Base-by-base conservation (phyloP, 2,329 filamentous ascomycete species). In the Cercospora zeina region DNA sequence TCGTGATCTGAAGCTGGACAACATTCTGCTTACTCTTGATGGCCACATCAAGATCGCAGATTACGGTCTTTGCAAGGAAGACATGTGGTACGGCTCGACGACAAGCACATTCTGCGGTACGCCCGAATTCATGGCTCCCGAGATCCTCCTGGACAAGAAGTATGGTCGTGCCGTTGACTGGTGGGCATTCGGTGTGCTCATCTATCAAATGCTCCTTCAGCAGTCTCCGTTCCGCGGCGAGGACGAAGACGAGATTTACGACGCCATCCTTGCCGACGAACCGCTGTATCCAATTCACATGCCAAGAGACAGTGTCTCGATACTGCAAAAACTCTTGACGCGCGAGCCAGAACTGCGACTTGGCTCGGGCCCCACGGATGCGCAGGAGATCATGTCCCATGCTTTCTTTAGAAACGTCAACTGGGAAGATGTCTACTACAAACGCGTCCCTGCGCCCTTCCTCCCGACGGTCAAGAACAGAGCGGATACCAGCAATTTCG, bases 401-500 rank as follows among this genome's bases (percentile, higher is more conserved):
- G 91, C 95, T 1, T 99, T 99, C 83, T 99, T 99, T 82, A 85
- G 92, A 65, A 96, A 95, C 75, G 90, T 97, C 76, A 96, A 95
- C 78, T 99, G 95, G 95, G 95, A 99, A 68, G 95, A 99, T 74
- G 92, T 99, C 65, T 97, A 97, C 77, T 86, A 97, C 80, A 99
- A 97, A 85, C 86, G 91, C 36, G 87, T 97, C 19, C 85, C 87
- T 58, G 89, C 95, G 58, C 95, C 95, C 0, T 97, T 97, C 81
- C 78, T 93, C 77, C 95, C 95, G 16, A 86, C 86, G 37, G 96
- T 99, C 72, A 95, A 89, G 78, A 96, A 85, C 75, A 85, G 93
- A 8, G 97, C 95, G 47, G 95, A 99, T 80, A 99, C 95, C n/a
- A 97, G 93, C 83, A 99, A 99, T 80, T 99, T 99, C 77, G 95